phyloP scores from a whole-genome alignment of 805 yeast species.

The Candida nemodendra region DNA sequence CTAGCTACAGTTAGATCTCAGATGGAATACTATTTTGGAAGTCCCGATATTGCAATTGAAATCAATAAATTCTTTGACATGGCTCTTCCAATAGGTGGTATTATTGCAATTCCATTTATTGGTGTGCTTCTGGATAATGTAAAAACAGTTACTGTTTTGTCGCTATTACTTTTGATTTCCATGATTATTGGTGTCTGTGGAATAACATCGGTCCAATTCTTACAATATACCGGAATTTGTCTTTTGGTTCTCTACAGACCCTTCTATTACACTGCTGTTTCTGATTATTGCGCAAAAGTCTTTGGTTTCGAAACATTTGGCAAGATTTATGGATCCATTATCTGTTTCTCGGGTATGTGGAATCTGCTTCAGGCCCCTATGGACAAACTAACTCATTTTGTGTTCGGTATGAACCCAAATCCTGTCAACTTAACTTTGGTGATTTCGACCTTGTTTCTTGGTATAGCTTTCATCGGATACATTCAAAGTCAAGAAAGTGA shows the following conservation, averaged over 20 bases:
- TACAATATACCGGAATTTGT: constrained; percentile 68
- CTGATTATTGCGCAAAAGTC: constrained; percentile 89
- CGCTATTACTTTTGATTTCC: constrained; percentile 53
- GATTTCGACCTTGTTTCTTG: constrained; percentile 51
- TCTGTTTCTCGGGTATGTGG: constrained; percentile 78
- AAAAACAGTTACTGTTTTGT: constrained; percentile 57
- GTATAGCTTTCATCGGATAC: constrained; percentile 41
- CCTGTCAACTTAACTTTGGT: constrained; percentile 69
- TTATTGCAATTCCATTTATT: constrained; percentile 81
- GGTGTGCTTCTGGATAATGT: constrained; percentile 77
- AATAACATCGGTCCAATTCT: constrained; percentile 43
- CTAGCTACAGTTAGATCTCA: constrained; percentile 87
- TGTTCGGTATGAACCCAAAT: constrained; percentile 69
- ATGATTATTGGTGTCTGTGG: constrained; percentile 71
- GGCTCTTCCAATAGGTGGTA: constrained; percentile 86
- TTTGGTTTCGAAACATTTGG: constrained; percentile 94
- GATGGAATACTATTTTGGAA: constrained; percentile 66
- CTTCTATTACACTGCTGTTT: constrained; percentile 86
- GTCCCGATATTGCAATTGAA: constrained; percentile 46
- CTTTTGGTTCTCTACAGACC: constrained; percentile 83
- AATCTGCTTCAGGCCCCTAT: constrained; percentile 69
- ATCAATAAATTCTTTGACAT: constrained; percentile 79
- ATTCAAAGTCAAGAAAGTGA: constrained; percentile 41
- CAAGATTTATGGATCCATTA: constrained; percentile 82
- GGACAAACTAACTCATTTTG: constrained; percentile 68